Base-by-base conservation (phyloP, 2,329 filamentous ascomycete species). In the Colletotrichum sojae region DNA sequence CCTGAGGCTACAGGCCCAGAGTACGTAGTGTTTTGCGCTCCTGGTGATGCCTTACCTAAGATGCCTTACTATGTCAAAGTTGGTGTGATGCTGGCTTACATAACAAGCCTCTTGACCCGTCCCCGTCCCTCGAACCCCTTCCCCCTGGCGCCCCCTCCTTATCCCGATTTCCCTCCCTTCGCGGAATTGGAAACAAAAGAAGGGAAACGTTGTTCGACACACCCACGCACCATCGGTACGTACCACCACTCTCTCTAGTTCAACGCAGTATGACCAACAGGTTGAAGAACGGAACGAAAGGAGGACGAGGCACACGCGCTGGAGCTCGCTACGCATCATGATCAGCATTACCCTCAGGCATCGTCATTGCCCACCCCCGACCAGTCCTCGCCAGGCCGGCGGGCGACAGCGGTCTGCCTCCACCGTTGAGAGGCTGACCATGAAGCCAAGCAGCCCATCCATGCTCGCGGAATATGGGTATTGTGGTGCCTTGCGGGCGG, bases 131-230 rank as follows among this genome's bases (percentile, higher is more conserved):
- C 65, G 25, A 53, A 59, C 43, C 54, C 49, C 25, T 59, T 43
- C 40, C 10, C 48, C 53, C 39, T 40, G 45, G 40, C 40, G 31
- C 40, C 40, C 40, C 40, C 16, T 31, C 13, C 49, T 46, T 8
- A 36, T 58, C 20, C 40, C 31, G 13, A 31, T 25, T 20, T 43
- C 40, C 40, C 40, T 15, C 15, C 40, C 40, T 43, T 43, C 16
- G 40, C 40, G 40, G 54, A 43, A 55, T 56, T 54, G 16, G 61
- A 59, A 65, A 54, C 55, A 58, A 67, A 63, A 62, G 43, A 49
- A 58, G 61, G 22, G 61, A 65, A 65, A 69, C 61, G 66, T 39
- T 45, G 36, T 36, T 20, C 39, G 27, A 25, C 60, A 10, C 31
- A 36, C 31, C 31, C 31, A 36, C 31, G 31, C 31, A 22, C 31